Percentiles rank a stretch among this genome's conserved stretches.
Conservation (phyloP, 208 protist genomes). For the Leishmania arabica region DNA sequence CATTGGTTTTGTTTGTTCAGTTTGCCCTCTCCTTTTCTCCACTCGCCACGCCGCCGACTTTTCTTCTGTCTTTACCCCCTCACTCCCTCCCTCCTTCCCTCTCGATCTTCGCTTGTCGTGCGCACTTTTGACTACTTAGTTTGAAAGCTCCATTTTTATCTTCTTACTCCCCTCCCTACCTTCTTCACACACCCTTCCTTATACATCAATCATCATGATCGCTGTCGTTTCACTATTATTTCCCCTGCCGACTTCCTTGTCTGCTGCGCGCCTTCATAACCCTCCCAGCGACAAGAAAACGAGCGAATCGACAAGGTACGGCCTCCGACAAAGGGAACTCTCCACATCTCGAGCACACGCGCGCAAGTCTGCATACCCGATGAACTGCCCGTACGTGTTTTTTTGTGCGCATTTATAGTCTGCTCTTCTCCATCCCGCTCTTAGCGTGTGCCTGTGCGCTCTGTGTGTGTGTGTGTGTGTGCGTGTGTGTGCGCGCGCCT, state of each 20-base stretch:
- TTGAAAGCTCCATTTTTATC: constrained; percentile 10
- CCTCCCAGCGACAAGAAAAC: constrained; percentile 11
- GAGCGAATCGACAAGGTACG: not conserved
- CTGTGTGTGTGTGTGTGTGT: not conserved
- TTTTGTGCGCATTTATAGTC: not conserved
- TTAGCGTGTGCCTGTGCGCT: not conserved
- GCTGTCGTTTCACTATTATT: not conserved
- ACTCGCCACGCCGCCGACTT: not conserved
- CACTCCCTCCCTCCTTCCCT: not conserved
- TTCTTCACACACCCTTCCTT: constrained; percentile 7
- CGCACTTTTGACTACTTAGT: constrained; percentile 11
- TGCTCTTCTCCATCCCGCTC: not conserved
- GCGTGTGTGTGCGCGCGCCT: not conserved
- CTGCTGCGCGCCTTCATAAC: constrained; percentile 14
- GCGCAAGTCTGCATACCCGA: not conserved
- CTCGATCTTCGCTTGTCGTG: not conserved
- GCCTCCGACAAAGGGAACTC: not conserved
- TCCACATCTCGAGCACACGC: not conserved
- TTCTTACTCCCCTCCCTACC: not conserved
- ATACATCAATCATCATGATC: constrained; percentile 1
- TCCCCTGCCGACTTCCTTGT: not conserved
- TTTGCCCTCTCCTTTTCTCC: not conserved
- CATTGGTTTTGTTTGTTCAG: not conserved
- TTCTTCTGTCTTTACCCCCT: not conserved
- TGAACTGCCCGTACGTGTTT: not conserved